phyloP scores from a whole-genome alignment of 2,329 filamentous ascomycete genomes.

The Pseudogymnoascus verrucosus region DNA sequence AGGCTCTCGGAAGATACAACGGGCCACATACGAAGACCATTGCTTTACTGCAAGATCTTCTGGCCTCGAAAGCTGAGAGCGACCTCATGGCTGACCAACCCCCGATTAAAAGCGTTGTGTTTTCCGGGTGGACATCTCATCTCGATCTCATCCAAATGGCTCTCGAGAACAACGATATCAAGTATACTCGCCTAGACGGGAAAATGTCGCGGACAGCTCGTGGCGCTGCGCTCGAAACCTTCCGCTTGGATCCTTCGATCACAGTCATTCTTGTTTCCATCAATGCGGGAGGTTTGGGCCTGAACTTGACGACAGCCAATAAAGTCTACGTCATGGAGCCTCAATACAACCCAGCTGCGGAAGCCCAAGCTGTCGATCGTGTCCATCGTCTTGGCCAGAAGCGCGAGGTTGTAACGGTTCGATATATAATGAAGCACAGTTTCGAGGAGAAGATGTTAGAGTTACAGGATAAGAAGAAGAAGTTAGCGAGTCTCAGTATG shows the following conservation, averaged over 20 bases:
- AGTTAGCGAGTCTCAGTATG: slow-evolving; percentile 81
- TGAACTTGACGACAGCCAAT: slow-evolving; percentile 81
- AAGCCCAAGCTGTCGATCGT: slow-evolving; percentile 89
- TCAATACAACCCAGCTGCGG: slow-evolving; percentile 91
- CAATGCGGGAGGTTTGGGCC: slow-evolving; percentile 80
- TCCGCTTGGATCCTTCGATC: slow-evolving; percentile 63
- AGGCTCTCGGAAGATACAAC: slow-evolving; percentile 59
- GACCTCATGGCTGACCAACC: slow-evolving; percentile 53
- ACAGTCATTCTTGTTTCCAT: slow-evolving; percentile 87
- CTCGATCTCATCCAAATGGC: slow-evolving; percentile 86
- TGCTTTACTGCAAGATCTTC: slow-evolving; percentile 68
- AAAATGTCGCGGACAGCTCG: slow-evolving; percentile 73
- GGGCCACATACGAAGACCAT: slow-evolving; percentile 90
- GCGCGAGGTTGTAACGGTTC: slow-evolving; percentile 74
- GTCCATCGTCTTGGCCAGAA: slow-evolving; percentile 88
- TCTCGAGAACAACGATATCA: slow-evolving; percentile 57
- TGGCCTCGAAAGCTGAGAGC: slow-evolving; percentile 55
- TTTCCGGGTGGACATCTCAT: slow-evolving; percentile 93
- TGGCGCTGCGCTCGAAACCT: slow-evolving; percentile 65
- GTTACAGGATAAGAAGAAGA: slow-evolving; percentile 86
- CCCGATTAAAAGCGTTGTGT: slow-evolving; percentile 87
- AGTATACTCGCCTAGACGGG: slow-evolving; percentile 77
- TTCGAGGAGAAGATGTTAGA: slow-evolving; percentile 93
- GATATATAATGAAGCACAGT: slow-evolving; percentile 82
- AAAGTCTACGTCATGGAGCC: slow-evolving; percentile 97